Base-by-base conservation (phyloP, 371 early-diverging fungal genomes). In the Mucor plumbeus region DNA sequence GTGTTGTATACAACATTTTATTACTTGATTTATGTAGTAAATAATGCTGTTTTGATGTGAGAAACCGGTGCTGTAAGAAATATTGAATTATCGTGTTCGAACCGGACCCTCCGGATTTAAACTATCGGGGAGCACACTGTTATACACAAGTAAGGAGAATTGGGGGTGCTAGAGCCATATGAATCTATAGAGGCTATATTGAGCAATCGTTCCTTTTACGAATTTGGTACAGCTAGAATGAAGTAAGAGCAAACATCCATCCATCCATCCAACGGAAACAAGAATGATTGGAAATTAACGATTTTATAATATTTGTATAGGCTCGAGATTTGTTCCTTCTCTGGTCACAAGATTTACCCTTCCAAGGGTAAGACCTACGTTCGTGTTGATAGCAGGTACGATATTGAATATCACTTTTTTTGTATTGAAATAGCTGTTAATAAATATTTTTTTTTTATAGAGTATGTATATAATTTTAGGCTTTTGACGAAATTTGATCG, bases 271-370 rank as follows among this genome's bases (percentile, higher is more conserved):
- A 40, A 15, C 36, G 40, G 1, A 34, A 34, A 54, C 57, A 61
- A 26, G 26, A 13, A 54, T 54, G 54, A 31, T 36, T 3, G 7
- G 21, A 21, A 19, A 36, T 38, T n/a, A 62, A 34, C 21, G n/a
- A 47, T 48, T 9, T 59, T 59, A 11, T 26, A 26, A 26, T 3
- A 26, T 26, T 26, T 26, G 26, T 3, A 26, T 84, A 94, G 92
- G 88, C 87, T 92, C 75, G 94, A 94, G 85, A 85, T 90, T 79
- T 97, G 97, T 91, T 90, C 92, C 78, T 97, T 97, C 87, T 95
- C 97, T 70, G 96, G 97, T 73, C 92, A 92, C 90, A 97, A 97
- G 91, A 97, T 98, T 92, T 97, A 98, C 90, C 98, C 98, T 66
- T 94, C 95, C 78, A 94, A 95, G 87, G 98, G 98, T 63, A 94